Percentiles rank a stretch among this genome's conserved stretches.
Evolutionary conservation across 306 rosid species (phyloP).

Genomic region (Clitoria ternatea): DNA sequence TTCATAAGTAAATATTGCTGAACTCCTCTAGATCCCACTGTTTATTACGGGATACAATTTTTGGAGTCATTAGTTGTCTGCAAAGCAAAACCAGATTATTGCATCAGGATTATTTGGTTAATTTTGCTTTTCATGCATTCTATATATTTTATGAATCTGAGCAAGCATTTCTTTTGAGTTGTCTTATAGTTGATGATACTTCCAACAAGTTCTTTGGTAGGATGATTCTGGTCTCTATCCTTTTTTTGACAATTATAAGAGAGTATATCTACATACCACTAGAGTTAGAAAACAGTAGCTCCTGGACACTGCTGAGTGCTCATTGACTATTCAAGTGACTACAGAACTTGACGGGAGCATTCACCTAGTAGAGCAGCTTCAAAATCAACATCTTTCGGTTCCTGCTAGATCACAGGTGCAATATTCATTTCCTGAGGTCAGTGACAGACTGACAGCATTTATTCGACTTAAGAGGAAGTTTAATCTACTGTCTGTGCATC

Average conservation of each 20-base stretch:
- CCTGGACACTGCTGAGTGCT: conserved; percentile 61
- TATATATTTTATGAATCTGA: not conserved
- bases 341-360: conserved; percentile 65
- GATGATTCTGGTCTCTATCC: conserved; percentile 59
- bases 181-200: conserved; percentile 17
- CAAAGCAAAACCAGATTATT: conserved; percentile 9
- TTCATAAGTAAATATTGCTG: conserved; percentile 6
- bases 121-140: conserved; percentile 13
- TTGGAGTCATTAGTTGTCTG: not conserved
- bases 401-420: conserved; percentile 64
- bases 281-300: conserved; percentile 78
- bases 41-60: not conserved
- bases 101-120: conserved; percentile 6
- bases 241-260: conserved; percentile 74
- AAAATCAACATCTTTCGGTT: conserved; percentile 58
- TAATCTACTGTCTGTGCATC: not conserved
- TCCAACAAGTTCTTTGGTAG: conserved; percentile 18
- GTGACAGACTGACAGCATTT: conserved; percentile 28
- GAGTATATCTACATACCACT: conserved; percentile 78
- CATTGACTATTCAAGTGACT: conserved; percentile 76
- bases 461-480: not conserved
- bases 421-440: conserved; percentile 83
- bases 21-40: not conserved
- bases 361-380: conserved; percentile 73
- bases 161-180: conserved; percentile 2